Percentiles rank a stretch among this genome's conserved stretches.
phyloP scores from a whole-genome alignment of 2,329 filamentous ascomycete genomes.

The Ceratocystis alfenasii region DNA sequence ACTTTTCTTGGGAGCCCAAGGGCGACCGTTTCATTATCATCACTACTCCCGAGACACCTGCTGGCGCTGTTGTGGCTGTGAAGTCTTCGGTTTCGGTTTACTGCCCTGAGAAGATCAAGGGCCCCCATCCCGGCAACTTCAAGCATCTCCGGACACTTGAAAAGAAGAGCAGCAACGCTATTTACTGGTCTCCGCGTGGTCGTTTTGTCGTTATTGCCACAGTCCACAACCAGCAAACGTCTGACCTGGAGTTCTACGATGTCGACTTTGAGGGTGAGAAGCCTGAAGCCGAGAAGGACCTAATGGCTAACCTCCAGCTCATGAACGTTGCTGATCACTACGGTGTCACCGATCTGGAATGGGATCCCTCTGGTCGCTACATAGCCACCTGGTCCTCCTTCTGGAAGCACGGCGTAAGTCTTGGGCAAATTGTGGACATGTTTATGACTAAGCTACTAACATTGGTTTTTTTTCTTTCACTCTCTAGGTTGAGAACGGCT shows the following conservation, averaged over 20 bases:
- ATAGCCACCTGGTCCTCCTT: constrained; percentile 85
- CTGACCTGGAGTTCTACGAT: constrained; percentile 95
- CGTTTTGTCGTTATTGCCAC: constrained; percentile 92
- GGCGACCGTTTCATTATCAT: constrained; percentile 96
- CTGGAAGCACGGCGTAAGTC: constrained; percentile 87
- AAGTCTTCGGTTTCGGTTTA: constrained; percentile 96
- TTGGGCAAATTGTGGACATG: not conserved
- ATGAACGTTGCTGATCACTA: constrained; percentile 95
- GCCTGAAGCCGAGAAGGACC: constrained; percentile 81
- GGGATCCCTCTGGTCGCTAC: constrained; percentile 92
- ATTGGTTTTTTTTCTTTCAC: not conserved
- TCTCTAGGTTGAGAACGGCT: constrained; percentile 65
- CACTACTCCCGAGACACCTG: constrained; percentile 74
- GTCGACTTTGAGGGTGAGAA: constrained; percentile 97
- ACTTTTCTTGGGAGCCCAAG: constrained; percentile 99
- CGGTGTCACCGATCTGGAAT: constrained; percentile 93
- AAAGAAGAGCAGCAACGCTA: constrained; percentile 99
- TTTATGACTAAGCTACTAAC: not conserved
- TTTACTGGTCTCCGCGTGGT: constrained; percentile 96
- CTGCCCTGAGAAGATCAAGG: constrained; percentile 90
- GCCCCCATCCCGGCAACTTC: constrained; percentile 72
- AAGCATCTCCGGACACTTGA: constrained; percentile 89
- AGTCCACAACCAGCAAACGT: constrained; percentile 82
- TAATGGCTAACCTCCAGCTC: constrained; percentile 86
- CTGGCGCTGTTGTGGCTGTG: constrained; percentile 68